These are phyloP conservation scores for Plectranthus barbatus DNA, from an alignment of 257 asterid species.

Conservation along the genomic window DNA sequence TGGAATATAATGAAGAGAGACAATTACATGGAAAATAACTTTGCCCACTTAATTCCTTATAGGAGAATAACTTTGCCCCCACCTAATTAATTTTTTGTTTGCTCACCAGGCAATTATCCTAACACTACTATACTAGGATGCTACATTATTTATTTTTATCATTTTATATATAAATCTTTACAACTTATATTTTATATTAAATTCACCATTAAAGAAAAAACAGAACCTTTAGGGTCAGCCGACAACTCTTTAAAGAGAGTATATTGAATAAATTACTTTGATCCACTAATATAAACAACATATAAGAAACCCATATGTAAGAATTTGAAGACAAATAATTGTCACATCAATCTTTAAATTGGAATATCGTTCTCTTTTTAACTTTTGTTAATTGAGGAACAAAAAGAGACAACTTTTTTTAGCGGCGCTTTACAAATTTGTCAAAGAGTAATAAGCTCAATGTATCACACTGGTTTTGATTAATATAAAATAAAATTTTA, in stretches of 20 bases:
- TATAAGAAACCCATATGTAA: neutral
- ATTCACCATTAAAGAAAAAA: no score
- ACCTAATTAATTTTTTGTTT: neutral
- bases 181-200: no score
- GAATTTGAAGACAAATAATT: neutral
- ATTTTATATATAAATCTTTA: no score
- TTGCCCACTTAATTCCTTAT: constrained; percentile 19
- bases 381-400: constrained; percentile 1
- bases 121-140: neutral
- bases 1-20: constrained; percentile 17
- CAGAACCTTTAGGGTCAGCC: no score
- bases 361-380: constrained; percentile 7
- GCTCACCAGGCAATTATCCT: no score
- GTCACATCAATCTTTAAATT: constrained; percentile 12
- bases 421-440: constrained; percentile 4
- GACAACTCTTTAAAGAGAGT: no score
- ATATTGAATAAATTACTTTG: no score
- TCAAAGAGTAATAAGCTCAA: neutral
- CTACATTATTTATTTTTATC: no score
- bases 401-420: neutral
- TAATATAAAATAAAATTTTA: neutral
- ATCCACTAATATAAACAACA: no score
- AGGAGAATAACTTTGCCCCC: constrained; percentile 21
- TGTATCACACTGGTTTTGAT: neutral
- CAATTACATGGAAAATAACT: constrained; percentile 13